Conservation (phyloP, 176 grass and related monocot genomes). For the Olyra latifolia region DNA sequence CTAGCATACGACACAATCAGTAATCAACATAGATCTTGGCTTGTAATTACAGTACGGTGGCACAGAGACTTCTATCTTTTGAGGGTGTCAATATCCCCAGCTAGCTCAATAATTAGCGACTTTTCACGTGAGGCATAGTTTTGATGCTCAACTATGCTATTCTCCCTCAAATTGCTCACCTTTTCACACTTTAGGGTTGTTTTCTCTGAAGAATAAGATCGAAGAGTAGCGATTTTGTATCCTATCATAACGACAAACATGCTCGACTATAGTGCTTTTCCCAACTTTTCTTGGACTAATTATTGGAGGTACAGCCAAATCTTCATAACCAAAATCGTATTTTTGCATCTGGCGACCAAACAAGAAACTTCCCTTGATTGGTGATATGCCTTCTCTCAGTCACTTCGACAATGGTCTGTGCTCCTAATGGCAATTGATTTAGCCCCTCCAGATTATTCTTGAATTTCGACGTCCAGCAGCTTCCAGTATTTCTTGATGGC, state of each 20-base stretch:
- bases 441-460: constrained; percentile 10
- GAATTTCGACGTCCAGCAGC: neutral
- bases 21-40: neutral
- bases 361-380: neutral
- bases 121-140: neutral
- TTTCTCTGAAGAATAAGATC: neutral
- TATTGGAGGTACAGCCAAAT: neutral
- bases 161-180: neutral
- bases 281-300: neutral
- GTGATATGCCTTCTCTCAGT: neutral
- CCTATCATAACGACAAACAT: neutral
- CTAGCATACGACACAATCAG: neutral
- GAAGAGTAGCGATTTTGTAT: constrained; percentile 8
- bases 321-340: neutral
- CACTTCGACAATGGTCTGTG: constrained; percentile 19
- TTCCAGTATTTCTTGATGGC: neutral
- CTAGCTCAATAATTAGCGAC: neutral
- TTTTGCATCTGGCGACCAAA: constrained; percentile 7
- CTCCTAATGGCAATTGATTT: constrained; percentile 16
- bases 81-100: neutral
- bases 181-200: neutral
- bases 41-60: neutral
- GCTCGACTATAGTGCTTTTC: constrained; percentile 33
- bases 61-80: neutral
- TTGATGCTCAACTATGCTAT: neutral